A percentile compares a stretch with the other conserved stretches of the same genome.
These are phyloP conservation scores for Strobilomyces confusus DNA, from an alignment of 768 basidiomycete species.

Conservation along the genomic window DNA sequence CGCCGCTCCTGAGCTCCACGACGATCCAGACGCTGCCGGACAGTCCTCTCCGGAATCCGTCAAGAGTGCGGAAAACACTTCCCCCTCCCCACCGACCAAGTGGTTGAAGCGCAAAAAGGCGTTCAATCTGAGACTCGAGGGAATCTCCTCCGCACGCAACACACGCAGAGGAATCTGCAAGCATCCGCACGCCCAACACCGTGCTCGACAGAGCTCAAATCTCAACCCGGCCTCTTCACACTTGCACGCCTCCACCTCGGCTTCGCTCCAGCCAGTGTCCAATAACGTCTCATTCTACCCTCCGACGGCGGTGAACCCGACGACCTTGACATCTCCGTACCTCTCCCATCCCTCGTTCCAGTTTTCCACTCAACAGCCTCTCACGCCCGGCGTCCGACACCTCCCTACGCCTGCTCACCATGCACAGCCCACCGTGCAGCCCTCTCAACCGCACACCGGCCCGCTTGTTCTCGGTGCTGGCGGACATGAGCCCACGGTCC, in stretches of 20 bases:
- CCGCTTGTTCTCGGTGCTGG: conserved; percentile 29
- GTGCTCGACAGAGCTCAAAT: conserved; percentile 29
- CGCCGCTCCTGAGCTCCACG: conserved; percentile 12
- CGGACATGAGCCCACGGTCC: conserved; percentile 40
- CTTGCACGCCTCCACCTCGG: conserved; percentile 9
- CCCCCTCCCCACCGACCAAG: conserved; percentile 27
- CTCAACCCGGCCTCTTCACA: conserved; percentile 28
- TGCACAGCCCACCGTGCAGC: conserved; percentile 6
- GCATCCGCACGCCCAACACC: conserved; percentile 26
- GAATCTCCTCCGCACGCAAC: conserved; percentile 32
- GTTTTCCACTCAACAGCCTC: conserved; percentile 15
- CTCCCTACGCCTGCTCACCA: conserved; percentile 12
- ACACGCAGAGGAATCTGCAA: conserved; percentile 28
- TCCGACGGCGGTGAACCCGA: conserved; percentile 27
- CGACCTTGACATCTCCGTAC: conserved; percentile 31
- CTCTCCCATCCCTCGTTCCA: conserved; percentile 30
- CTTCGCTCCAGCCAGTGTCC: conserved; percentile 15
- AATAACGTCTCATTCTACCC: conserved; percentile 27
- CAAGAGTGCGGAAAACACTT: conserved; percentile 32
- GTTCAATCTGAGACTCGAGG: conserved; percentile 50
- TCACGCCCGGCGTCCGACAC: conserved; percentile 12
- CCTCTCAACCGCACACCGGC: conserved; percentile 13
- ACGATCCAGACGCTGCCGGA: conserved; percentile 20
- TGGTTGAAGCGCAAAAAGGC: conserved; percentile 60
- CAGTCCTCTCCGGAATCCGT: conserved; percentile 19